phyloP scores from a whole-genome alignment of 192 early-diverging fungal genomes.

The Tieghemiomyces parasiticus region DNA sequence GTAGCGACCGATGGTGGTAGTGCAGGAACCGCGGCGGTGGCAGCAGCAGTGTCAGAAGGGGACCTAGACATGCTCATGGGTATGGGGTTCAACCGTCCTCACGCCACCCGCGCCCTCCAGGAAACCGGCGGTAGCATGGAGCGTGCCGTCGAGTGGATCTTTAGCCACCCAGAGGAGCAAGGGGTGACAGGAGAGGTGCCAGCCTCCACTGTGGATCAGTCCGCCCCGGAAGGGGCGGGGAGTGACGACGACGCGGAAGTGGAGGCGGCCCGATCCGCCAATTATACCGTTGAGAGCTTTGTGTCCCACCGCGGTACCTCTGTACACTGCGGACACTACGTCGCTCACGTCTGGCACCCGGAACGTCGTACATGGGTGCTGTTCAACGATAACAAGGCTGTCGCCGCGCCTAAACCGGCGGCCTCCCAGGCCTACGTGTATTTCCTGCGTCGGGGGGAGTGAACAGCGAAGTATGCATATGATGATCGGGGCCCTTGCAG shows the following conservation, averaged over 20 bases:
- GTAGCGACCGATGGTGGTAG: conserved; percentile 55
- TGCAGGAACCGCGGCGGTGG: conserved; percentile 8
- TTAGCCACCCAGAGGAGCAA: conserved; percentile 66
- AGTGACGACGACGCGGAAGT: conserved; percentile 8
- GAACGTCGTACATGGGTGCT: conserved; percentile 68
- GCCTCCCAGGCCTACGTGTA: conserved; percentile 55
- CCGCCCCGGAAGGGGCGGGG: not conserved
- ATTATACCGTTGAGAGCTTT: conserved; percentile 60
- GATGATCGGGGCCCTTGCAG: too few species aligned
- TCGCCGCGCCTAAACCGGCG: conserved; percentile 42
- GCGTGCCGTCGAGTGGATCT: conserved; percentile 91
- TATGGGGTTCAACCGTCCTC: conserved; percentile 79
- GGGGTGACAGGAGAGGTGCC: too few species aligned
- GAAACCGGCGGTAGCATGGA: conserved; percentile 73
- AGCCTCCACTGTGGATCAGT: not conserved
- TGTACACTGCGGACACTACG: conserved; percentile 92
- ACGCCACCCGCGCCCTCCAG: conserved; percentile 65
- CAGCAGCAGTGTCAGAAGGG: conserved; percentile 19
- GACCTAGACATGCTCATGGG: conserved; percentile 61
- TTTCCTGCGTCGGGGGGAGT: conserved; percentile 33
- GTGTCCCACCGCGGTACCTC: conserved; percentile 95
- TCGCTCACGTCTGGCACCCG: conserved; percentile 54
- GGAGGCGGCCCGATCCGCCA: conserved; percentile 27
- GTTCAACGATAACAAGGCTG: conserved; percentile 96
- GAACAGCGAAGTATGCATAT: too few species aligned